Evolutionary conservation across 2,329 filamentous ascomycete genomes (phyloP).

Genomic region (Dothidotthia symphoricarpi): DNA sequence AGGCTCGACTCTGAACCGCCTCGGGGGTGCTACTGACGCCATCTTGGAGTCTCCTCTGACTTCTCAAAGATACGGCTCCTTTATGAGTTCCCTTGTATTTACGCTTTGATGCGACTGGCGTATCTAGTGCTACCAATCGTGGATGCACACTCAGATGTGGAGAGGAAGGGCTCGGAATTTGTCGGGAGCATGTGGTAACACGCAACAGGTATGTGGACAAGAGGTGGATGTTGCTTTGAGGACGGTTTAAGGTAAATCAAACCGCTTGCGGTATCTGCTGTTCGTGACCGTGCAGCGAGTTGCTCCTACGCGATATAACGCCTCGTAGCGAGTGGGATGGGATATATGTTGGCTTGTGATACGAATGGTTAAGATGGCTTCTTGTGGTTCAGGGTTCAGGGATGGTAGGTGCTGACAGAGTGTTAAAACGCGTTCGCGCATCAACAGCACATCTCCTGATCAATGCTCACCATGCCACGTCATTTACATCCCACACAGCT

Average conservation of each 20-base stretch:
- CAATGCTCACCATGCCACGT: slow-evolving; percentile 16
- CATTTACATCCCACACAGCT: slow-evolving; percentile 22
- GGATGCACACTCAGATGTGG: slow-evolving; percentile 26
- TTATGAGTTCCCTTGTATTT: slow-evolving; percentile 7
- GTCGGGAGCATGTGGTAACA: slow-evolving; percentile 19
- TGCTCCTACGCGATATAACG: background rate
- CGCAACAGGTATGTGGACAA: slow-evolving; percentile 1
- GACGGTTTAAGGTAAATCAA: slow-evolving; percentile 2
- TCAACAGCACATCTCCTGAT: slow-evolving; percentile 1
- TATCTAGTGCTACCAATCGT: slow-evolving; percentile 15
- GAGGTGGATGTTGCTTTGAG: no score
- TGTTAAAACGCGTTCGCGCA: slow-evolving; percentile 17
- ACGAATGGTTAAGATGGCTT: slow-evolving; percentile 5
- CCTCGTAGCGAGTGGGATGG: background rate
- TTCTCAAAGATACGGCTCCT: slow-evolving; percentile 2
- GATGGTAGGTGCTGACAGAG: slow-evolving; percentile 9
- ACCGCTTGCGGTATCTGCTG: slow-evolving; percentile 5
- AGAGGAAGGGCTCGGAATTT: slow-evolving; percentile 20
- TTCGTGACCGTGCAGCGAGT: background rate
- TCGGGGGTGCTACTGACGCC: slow-evolving; percentile 32
- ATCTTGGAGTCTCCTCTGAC: slow-evolving; percentile 17
- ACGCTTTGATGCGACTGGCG: slow-evolving; percentile 12
- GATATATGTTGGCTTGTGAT: slow-evolving; percentile 1
- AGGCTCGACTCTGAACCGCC: slow-evolving; percentile 42
- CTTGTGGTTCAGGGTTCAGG: slow-evolving; percentile 7